Conservation (phyloP, 2,329 filamentous ascomycete genomes). For the Penicillium hesseltinei region DNA sequence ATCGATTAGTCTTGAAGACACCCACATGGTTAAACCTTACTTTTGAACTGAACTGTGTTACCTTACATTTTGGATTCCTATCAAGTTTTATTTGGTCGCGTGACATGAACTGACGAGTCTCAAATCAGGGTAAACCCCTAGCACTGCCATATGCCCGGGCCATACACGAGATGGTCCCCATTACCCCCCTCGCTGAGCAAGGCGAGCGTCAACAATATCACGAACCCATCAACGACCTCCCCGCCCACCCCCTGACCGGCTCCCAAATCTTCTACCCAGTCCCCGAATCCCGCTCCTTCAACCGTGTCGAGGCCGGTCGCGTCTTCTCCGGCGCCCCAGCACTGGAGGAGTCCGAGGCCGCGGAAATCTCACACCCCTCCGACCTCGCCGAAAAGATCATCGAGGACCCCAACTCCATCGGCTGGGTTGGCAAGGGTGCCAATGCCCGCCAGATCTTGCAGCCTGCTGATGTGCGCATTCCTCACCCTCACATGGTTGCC, state of each 20-base stretch:
- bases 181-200: slow-evolving; percentile 50
- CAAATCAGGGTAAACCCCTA: slow-evolving; percentile 67
- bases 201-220: slow-evolving; percentile 46
- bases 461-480: slow-evolving; percentile 62
- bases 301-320: slow-evolving; percentile 62
- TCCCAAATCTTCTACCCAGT: slow-evolving; percentile 62
- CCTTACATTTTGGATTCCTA: slow-evolving; percentile 3
- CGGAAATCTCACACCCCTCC: slow-evolving; percentile 25
- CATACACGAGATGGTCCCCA: slow-evolving; percentile 76
- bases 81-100: slow-evolving; percentile 20
- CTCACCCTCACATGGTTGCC: slow-evolving; percentile 59
- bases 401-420: slow-evolving; percentile 36
- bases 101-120: slow-evolving; percentile 13
- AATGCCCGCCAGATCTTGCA: slow-evolving; percentile 53
- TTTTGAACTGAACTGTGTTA: slow-evolving; percentile 27
- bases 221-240: slow-evolving; percentile 64
- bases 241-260: slow-evolving; percentile 55
- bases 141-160: slow-evolving; percentile 75
- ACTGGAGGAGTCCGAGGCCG: slow-evolving; percentile 27
- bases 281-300: slow-evolving; percentile 63
- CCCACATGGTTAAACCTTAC: slow-evolving; percentile 63
- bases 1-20: slow-evolving; percentile 99
- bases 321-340: slow-evolving; percentile 54
- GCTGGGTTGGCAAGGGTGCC: slow-evolving; percentile 44
- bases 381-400: slow-evolving; percentile 36